Evolutionary conservation across 768 basidiomycete species (phyloP).

Genomic region (Lactifluus volemus): DNA sequence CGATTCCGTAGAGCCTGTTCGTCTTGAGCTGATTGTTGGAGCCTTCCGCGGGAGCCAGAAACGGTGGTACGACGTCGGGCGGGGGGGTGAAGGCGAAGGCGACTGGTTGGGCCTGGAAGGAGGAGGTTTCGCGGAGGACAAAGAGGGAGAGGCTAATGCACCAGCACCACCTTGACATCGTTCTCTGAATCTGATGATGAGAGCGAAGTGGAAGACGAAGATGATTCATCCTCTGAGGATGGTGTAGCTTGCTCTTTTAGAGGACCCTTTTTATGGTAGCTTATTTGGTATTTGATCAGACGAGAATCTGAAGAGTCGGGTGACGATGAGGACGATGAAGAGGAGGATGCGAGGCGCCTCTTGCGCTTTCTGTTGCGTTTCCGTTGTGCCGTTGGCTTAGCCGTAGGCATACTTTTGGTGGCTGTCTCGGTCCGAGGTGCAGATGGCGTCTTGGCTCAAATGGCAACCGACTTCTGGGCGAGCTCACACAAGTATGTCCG

Average conservation of each 20-base stretch:
- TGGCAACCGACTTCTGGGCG: constrained; percentile 90
- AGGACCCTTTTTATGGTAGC: not conserved
- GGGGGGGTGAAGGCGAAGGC: constrained; percentile 28
- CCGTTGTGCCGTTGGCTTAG: constrained; percentile 21
- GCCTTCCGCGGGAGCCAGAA: constrained; percentile 33
- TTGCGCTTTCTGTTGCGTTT: constrained; percentile 30
- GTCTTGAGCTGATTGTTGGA: constrained; percentile 28
- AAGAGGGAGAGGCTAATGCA: not conserved
- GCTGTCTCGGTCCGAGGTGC: not conserved
- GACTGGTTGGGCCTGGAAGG: constrained; percentile 20
- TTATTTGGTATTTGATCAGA: constrained; percentile 12
- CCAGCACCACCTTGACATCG: not conserved
- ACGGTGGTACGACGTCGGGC: constrained; percentile 41
- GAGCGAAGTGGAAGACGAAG: constrained; percentile 7
- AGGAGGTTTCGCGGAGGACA: not conserved
- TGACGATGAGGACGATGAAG: constrained; percentile 21
- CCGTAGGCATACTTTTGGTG: constrained; percentile 6
- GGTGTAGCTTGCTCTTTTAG: constrained; percentile 2
- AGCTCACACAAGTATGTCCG: constrained; percentile 71
- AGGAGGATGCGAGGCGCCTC: constrained; percentile 24
- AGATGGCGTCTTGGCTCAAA: constrained; percentile 23
- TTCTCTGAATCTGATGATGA: constrained; percentile 21
- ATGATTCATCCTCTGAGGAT: not conserved
- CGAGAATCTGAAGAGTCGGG: constrained; percentile 22
- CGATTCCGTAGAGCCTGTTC: constrained; percentile 53